Evolutionary conservation across 2,329 filamentous ascomycete species (phyloP).

Genomic region (Penicillium sp.): DNA sequence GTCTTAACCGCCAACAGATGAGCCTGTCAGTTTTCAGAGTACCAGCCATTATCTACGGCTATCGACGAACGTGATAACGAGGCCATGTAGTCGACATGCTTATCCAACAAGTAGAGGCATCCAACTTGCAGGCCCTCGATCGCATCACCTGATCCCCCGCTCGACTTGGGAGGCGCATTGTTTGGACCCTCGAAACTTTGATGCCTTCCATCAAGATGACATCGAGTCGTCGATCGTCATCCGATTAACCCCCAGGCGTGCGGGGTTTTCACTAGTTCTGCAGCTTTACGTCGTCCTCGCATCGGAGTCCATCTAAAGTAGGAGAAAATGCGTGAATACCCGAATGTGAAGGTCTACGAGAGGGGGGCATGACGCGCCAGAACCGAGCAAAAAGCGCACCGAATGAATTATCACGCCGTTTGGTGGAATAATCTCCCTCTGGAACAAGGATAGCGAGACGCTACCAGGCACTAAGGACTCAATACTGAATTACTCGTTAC

Average conservation of each 20-base stretch:
- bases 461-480: background rate
- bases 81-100: too few species aligned
- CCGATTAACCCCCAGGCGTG: background rate
- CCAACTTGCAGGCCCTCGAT: too few species aligned
- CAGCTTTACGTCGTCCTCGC: constrained; percentile 7
- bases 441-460: background rate
- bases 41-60: too few species aligned
- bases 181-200: constrained; percentile 3
- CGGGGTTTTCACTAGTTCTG: constrained; percentile 1
- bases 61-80: too few species aligned
- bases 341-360: background rate
- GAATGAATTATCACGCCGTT: background rate
- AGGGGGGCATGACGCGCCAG: background rate
- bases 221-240: background rate
- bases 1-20: background rate
- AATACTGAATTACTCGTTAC: constrained; percentile 1
- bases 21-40: background rate
- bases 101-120: too few species aligned
- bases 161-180: background rate
- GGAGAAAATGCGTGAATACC: background rate
- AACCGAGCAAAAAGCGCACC: background rate
- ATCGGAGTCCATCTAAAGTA: background rate
- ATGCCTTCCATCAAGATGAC: constrained; percentile 2
- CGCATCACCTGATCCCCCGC: background rate
- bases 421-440: background rate